A percentile compares a stretch with the other conserved stretches of the same genome.
Conservation (phyloP, 495 filamentous ascomycete species). For the Trichoderma virens region DNA sequence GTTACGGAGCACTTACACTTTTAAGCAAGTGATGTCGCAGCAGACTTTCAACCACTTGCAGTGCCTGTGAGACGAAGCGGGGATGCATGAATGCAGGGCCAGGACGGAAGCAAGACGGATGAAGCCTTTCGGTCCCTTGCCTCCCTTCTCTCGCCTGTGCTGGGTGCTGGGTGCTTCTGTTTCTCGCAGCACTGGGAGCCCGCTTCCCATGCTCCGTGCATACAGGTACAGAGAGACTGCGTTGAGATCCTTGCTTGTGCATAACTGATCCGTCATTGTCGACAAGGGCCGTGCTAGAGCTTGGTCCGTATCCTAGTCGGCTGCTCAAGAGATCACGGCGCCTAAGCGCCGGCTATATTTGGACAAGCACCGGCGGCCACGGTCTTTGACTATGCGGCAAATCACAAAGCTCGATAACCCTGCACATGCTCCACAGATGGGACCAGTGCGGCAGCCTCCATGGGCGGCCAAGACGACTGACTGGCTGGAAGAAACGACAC, state of each 20-base stretch:
- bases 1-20: neutral
- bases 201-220: neutral
- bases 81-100: neutral
- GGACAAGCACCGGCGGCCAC: neutral
- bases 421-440: neutral
- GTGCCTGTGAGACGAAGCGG: neutral
- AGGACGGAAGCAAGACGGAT: neutral
- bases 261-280: conserved; percentile 1
- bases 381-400: neutral
- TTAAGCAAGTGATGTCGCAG: neutral
- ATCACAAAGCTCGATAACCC: neutral
- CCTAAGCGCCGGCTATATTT: conserved; percentile 9
- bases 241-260: neutral
- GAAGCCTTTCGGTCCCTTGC: neutral
- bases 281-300: neutral
- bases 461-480: neutral
- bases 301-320: neutral
- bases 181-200: neutral
- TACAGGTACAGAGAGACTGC: neutral
- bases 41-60: neutral
- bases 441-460: conserved; percentile 1
- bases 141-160: neutral
- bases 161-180: neutral
- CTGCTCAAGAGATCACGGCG: neutral
- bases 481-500: conserved; percentile 7